Evolutionary conservation across 2,329 filamentous ascomycete genomes (phyloP).

Genomic region (Hypoxylon sp.): DNA sequence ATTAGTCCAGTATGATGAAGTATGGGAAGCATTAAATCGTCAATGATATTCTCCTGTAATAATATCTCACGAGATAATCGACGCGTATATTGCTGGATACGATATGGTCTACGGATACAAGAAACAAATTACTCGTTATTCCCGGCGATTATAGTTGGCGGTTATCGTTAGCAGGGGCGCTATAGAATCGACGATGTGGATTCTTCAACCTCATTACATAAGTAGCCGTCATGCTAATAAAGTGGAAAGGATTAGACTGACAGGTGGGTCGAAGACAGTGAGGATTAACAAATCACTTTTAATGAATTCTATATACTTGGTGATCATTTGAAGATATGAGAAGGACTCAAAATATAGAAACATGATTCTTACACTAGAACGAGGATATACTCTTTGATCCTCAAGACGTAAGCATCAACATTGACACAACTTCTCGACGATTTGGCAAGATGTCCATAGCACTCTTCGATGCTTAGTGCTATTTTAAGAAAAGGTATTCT

Average conservation of each 20-base stretch:
- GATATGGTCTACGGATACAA: constrained; percentile 5
- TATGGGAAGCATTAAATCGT: constrained; percentile 10
- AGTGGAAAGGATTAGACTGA: constrained; percentile 11
- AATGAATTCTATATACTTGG: not conserved
- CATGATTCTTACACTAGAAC: not conserved
- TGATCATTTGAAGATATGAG: not conserved
- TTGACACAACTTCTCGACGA: not conserved
- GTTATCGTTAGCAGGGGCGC: not conserved
- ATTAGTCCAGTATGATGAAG: constrained; percentile 5
- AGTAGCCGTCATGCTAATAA: constrained; percentile 25
- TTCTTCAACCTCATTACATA: constrained; percentile 13
- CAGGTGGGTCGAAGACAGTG: constrained; percentile 15
- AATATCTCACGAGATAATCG: constrained; percentile 13
- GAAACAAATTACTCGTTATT: not conserved
- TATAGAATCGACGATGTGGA: constrained; percentile 16
- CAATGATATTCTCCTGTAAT: constrained; percentile 5
- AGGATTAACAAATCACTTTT: constrained; percentile 4
- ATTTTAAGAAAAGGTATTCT: not conserved
- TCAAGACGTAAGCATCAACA: not conserved
- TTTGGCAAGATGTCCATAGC: not conserved
- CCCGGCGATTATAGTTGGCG: not conserved
- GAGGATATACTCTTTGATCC: not conserved
- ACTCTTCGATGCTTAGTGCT: not conserved
- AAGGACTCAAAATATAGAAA: not conserved
- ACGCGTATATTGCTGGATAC: not conserved